phyloP scores from a whole-genome alignment of 768 basidiomycete genomes.

The Mycena chlorophos region DNA sequence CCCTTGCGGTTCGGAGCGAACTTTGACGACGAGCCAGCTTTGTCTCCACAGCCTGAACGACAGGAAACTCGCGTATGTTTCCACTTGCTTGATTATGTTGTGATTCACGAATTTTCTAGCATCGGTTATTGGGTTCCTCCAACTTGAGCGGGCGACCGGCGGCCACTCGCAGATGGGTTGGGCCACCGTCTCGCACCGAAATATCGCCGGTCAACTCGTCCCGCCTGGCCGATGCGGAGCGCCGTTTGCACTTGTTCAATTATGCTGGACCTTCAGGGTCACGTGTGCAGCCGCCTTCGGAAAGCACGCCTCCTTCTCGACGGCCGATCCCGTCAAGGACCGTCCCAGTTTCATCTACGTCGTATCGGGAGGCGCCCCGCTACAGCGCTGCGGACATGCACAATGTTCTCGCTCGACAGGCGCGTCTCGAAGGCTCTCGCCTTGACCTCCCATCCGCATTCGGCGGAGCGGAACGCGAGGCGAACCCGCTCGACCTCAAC shows the following conservation, averaged over 20 bases:
- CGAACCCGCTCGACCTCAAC: slow-evolving; percentile 1
- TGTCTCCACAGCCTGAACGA: background rate
- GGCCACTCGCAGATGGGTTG: slow-evolving; percentile 4
- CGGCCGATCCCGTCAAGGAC: slow-evolving; percentile 17
- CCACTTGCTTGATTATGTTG: background rate
- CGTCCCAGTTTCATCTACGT: slow-evolving; percentile 1
- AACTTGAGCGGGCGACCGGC: background rate
- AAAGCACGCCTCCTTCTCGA: too few relatives aligned
- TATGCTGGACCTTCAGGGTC: slow-evolving; percentile 12
- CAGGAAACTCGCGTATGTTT: slow-evolving; percentile 12
- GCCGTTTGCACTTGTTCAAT: slow-evolving; percentile 10
- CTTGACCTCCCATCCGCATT: slow-evolving; percentile 7
- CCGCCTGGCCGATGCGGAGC: slow-evolving; percentile 12
- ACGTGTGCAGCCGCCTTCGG: too few relatives aligned
- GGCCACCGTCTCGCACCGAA: slow-evolving; percentile 2
- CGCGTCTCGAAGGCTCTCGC: slow-evolving; percentile 19
- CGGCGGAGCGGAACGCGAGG: background rate
- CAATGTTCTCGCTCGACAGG: slow-evolving; percentile 21
- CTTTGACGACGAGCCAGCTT: background rate
- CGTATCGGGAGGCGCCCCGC: slow-evolving; percentile 6
- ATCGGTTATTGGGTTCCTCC: background rate
- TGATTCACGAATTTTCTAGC: slow-evolving; percentile 3
- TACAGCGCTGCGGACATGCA: slow-evolving; percentile 24
- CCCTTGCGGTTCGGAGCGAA: slow-evolving; percentile 39
- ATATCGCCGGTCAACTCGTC: background rate